These are phyloP conservation scores for Lipomyces mesembrius DNA, from an alignment of 805 yeast species.

Conservation along the genomic window DNA sequence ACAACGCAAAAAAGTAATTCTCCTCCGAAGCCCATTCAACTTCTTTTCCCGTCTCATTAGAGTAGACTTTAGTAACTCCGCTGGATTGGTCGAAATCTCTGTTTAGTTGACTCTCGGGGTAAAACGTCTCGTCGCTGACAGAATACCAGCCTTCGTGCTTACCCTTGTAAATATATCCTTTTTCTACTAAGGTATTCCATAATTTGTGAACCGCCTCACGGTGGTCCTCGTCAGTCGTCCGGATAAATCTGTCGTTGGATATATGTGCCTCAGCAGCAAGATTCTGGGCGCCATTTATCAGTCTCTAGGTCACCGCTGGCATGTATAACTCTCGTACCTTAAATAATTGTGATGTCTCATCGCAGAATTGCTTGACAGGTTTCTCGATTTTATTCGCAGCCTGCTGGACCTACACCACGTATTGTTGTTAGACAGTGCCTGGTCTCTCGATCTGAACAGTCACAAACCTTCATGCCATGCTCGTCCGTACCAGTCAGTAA, in stretches of 20 bases:
- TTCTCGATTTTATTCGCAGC: conserved; percentile 66
- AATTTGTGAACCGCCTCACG: conserved; percentile 62
- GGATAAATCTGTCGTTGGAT: conserved; percentile 72
- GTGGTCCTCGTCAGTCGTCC: conserved; percentile 91
- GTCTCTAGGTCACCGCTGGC: background rate
- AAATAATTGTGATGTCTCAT: conserved; percentile 67
- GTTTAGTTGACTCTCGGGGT: conserved; percentile 77
- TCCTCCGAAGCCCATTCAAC: conserved; percentile 78
- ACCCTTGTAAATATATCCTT: conserved; percentile 78
- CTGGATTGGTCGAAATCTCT: conserved; percentile 43
- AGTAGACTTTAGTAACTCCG: conserved; percentile 42
- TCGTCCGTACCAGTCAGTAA: conserved; percentile 96
- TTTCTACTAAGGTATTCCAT: conserved; percentile 62
- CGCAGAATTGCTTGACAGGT: conserved; percentile 74
- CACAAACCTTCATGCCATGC: conserved; percentile 74
- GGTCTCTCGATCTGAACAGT: background rate
- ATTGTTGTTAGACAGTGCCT: background rate
- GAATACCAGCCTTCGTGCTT: conserved; percentile 94
- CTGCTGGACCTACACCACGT: conserved; percentile 58
- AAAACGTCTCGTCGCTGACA: conserved; percentile 90
- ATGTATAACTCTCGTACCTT: conserved; percentile 38
- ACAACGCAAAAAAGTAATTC: conserved; percentile 82
- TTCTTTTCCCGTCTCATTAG: conserved; percentile 72
- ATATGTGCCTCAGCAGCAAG: conserved; percentile 66
- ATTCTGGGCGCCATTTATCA: conserved; percentile 25